Conservation (phyloP, 2,329 filamentous ascomycete species). For the Pseudocercospora musae region DNA sequence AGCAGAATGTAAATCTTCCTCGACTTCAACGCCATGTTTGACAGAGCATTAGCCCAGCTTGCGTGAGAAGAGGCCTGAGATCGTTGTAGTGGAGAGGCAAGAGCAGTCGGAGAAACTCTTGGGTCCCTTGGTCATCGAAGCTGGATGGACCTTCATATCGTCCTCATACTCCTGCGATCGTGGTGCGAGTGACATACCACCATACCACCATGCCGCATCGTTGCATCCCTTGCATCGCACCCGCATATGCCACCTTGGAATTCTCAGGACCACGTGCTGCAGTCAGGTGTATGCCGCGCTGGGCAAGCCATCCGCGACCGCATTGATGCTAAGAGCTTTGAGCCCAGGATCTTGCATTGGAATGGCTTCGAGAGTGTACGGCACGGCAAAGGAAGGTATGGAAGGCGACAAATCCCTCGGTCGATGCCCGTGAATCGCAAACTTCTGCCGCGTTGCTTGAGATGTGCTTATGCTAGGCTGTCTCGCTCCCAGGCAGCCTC, state of each 20-base stretch:
- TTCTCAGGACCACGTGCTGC: neutral
- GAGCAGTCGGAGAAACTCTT: too few species aligned
- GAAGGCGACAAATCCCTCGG: neutral
- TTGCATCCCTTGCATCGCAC: neutral
- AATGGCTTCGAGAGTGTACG: neutral
- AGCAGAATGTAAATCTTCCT: conserved; percentile 49
- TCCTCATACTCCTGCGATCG: too few species aligned
- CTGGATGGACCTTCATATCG: too few species aligned
- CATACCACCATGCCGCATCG: too few species aligned
- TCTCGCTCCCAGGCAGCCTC: too few species aligned
- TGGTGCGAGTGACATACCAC: too few species aligned
- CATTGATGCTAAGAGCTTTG: neutral
- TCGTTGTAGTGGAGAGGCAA: too few species aligned
- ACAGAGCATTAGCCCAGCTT: too few species aligned
- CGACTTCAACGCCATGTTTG: conserved; percentile 31
- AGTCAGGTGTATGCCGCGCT: neutral
- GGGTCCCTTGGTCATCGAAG: too few species aligned
- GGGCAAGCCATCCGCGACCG: neutral
- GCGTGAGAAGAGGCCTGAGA: too few species aligned
- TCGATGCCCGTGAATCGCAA: neutral
- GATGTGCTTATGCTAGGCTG: too few species aligned
- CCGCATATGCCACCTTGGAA: too few species aligned
- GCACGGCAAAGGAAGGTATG: neutral
- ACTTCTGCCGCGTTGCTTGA: neutral
- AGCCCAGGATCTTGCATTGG: neutral